A percentile compares a stretch with the other conserved stretches of the same genome.
Conservation (phyloP, 2,329 filamentous ascomycete genomes). For the Alternaria sp. region DNA sequence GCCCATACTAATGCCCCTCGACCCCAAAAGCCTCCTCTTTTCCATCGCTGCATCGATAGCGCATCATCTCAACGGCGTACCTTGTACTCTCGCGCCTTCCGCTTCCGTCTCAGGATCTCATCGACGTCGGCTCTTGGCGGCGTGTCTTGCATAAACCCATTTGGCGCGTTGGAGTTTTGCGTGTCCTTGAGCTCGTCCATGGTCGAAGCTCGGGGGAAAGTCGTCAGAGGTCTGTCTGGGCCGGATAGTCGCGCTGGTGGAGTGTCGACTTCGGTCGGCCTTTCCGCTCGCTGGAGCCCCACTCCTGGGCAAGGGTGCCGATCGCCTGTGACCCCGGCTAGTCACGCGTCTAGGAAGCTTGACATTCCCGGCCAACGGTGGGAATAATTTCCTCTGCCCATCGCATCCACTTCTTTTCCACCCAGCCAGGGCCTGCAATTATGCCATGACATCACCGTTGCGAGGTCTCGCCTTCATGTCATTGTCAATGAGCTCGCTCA, state of each 20-base stretch:
- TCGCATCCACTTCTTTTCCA: neutral
- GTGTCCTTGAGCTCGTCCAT: constrained; percentile 40
- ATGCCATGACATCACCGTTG: constrained; percentile 5
- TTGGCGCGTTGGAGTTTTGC: constrained; percentile 30
- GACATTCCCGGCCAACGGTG: neutral
- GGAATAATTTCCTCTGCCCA: neutral
- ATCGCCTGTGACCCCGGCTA: constrained; percentile 8
- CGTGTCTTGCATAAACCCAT: constrained; percentile 37
- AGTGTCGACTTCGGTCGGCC: constrained; percentile 13
- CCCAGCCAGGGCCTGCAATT: neutral
- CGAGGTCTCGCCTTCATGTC: neutral
- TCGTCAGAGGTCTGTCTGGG: constrained; percentile 22
- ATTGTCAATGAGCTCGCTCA: neutral
- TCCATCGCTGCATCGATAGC: neutral
- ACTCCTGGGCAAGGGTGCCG: constrained; percentile 10
- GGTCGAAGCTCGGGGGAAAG: constrained; percentile 25
- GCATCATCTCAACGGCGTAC: constrained; percentile 28
- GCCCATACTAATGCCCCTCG: neutral
- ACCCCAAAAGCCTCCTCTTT: neutral
- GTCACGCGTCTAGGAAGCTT: constrained; percentile 20
- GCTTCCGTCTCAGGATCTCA: constrained; percentile 57
- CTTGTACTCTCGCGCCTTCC: constrained; percentile 60
- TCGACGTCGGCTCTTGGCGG: constrained; percentile 56
- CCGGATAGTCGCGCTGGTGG: constrained; percentile 23
- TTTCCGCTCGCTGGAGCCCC: constrained; percentile 22